Conservation (phyloP, 192 early-diverging fungal genomes). For the Allomyces macrogynus region DNA sequence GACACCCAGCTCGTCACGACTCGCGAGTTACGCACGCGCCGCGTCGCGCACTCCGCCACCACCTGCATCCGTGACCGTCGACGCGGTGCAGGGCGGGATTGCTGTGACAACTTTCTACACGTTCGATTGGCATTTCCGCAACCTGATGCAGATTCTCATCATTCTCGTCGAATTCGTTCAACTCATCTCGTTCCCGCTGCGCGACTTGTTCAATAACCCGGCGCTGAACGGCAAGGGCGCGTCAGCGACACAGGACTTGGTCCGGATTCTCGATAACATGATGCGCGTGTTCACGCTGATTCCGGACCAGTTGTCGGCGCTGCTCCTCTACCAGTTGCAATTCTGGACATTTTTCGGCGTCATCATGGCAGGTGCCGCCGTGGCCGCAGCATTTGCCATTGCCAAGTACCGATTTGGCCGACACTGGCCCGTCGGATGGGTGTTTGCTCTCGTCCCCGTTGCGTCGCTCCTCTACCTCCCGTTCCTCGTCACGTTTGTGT, state of each 20-base stretch:
- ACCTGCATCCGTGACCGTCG: not conserved
- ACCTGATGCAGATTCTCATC: slow-evolving; percentile 49
- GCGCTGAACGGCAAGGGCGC: not conserved
- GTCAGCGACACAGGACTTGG: not conserved
- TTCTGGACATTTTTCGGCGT: not conserved
- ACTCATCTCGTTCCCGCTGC: slow-evolving; percentile 52
- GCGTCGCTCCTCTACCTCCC: slow-evolving; percentile 29
- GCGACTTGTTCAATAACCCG: slow-evolving; percentile 27
- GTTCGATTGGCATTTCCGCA: slow-evolving; percentile 20
- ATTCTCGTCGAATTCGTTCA: slow-evolving; percentile 59
- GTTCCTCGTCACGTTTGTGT: slow-evolving; percentile 28
- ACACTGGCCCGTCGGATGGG: not conserved
- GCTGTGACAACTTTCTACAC: not conserved
- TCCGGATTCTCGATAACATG: not conserved
- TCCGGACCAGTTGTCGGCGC: not conserved
- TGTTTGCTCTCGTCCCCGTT: slow-evolving; percentile 14
- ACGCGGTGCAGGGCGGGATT: too few relatives aligned
- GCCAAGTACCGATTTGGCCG: not conserved
- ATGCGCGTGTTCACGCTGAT: not conserved
- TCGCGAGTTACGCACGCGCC: not conserved
- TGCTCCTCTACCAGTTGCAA: not conserved
- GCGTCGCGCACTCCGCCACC: not conserved
- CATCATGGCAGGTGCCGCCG: not conserved
- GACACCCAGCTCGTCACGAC: not conserved
- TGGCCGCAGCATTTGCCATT: not conserved